Evolutionary conservation across 257 asterid genomes (phyloP).

Genomic region (Solanum acaule): DNA sequence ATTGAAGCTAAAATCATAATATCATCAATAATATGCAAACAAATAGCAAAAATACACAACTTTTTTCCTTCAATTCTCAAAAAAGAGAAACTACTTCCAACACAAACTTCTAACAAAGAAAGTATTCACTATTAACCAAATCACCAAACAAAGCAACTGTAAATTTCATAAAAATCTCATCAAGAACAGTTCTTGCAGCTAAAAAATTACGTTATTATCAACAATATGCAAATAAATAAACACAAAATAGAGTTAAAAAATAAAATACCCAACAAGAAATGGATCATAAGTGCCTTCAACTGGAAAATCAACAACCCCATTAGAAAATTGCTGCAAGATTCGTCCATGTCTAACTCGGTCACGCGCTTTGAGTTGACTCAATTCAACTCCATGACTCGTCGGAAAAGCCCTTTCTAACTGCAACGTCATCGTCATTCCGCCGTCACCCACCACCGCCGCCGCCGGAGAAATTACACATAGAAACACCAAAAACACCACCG

Average conservation of each 20-base stretch:
- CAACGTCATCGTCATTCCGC: slow-evolving; percentile 43
- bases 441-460: slow-evolving; percentile 26
- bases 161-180: background rate
- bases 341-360: slow-evolving; percentile 78
- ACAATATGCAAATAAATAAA: background rate
- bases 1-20: background rate
- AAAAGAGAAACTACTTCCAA: background rate
- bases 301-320: slow-evolving; percentile 70
- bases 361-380: slow-evolving; percentile 59
- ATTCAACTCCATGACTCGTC: slow-evolving; percentile 50
- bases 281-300: slow-evolving; percentile 91
- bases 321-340: slow-evolving; percentile 49
- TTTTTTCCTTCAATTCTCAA: background rate
- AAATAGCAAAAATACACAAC: background rate
- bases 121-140: background rate
- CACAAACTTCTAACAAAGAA: background rate
- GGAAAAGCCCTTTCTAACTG: slow-evolving; percentile 60
- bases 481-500: slow-evolving; percentile 15
- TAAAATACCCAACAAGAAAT: slow-evolving; percentile 74
- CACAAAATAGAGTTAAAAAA: background rate
- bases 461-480: slow-evolving; percentile 14
- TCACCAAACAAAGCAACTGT: background rate
- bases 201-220: background rate
- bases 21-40: background rate
- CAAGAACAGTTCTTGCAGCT: background rate